These are phyloP conservation scores for Hericium coralloides DNA, from an alignment of 768 basidiomycete species.

Conservation along the genomic window DNA sequence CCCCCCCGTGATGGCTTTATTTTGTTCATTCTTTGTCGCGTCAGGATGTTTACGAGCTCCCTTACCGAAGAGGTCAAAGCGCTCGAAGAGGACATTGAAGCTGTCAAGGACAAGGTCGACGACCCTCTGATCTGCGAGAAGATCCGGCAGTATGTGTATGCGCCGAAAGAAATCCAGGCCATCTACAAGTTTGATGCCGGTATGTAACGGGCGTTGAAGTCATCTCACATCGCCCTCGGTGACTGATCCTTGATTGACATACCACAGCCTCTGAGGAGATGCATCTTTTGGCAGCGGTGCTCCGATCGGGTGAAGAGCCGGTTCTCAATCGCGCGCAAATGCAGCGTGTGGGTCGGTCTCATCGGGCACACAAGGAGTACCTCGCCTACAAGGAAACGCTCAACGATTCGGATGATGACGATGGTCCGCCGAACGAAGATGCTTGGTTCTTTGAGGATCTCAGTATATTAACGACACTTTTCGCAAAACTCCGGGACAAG, in stretches of 20 bases:
- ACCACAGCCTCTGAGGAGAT: slow-evolving; percentile 53
- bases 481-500: slow-evolving; percentile 74
- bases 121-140: slow-evolving; percentile 86
- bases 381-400: slow-evolving; percentile 45
- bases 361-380: slow-evolving; percentile 75
- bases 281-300: slow-evolving; percentile 70
- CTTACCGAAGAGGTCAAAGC: slow-evolving; percentile 82
- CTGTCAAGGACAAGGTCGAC: slow-evolving; percentile 82
- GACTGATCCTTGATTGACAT: not conserved
- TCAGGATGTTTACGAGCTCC: slow-evolving; percentile 92
- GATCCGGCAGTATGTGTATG: slow-evolving; percentile 77
- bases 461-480: slow-evolving; percentile 67
- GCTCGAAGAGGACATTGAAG: slow-evolving; percentile 80
- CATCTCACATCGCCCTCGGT: too few relatives aligned
- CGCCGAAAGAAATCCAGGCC: slow-evolving; percentile 81
- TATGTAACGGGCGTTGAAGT: slow-evolving; percentile 23
- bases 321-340: slow-evolving; percentile 68
- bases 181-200: slow-evolving; percentile 75
- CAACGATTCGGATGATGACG: slow-evolving; percentile 85
- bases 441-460: slow-evolving; percentile 96
- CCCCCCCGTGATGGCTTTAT: not conserved
- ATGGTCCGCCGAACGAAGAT: slow-evolving; percentile 89
- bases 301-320: slow-evolving; percentile 74
- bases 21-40: not conserved
- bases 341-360: slow-evolving; percentile 69